phyloP scores from a whole-genome alignment of 345 rosid genomes.

The Dimocarpus longan region DNA sequence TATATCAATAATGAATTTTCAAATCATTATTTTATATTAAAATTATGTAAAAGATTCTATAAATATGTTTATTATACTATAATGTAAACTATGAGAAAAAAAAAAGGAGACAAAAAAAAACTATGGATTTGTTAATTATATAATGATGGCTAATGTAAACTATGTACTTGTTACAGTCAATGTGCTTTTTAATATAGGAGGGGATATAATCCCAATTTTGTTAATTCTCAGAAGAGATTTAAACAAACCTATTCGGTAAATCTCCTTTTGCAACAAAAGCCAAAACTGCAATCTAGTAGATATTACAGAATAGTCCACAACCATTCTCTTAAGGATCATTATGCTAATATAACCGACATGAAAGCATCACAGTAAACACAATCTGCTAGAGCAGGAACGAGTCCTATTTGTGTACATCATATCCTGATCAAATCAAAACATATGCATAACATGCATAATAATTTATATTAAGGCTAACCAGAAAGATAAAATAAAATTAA shows the following conservation, averaged over 20 bases:
- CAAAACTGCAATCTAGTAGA: background rate
- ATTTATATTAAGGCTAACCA: background rate
- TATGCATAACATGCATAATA: background rate
- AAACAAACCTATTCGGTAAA: background rate
- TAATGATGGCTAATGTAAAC: no score
- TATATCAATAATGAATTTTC: background rate
- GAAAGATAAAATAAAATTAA: background rate
- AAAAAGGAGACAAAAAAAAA: no score
- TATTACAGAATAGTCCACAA: background rate
- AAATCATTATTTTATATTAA: no score
- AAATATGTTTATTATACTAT: background rate
- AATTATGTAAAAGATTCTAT: background rate
- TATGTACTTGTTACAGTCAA: no score
- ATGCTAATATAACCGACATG: background rate
- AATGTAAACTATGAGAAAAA: no score
- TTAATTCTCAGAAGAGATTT: background rate
- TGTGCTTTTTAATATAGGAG: no score
- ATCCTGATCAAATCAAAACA: background rate
- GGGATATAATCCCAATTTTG: background rate
- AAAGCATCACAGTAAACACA: background rate
- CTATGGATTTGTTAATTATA: no score
- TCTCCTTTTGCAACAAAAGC: background rate
- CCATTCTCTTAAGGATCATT: background rate
- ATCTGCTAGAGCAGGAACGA: background rate
- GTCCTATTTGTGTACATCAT: slow-evolving; percentile 4